phyloP scores from a whole-genome alignment of 148 eudicot species.

The Rhododendron molle region DNA sequence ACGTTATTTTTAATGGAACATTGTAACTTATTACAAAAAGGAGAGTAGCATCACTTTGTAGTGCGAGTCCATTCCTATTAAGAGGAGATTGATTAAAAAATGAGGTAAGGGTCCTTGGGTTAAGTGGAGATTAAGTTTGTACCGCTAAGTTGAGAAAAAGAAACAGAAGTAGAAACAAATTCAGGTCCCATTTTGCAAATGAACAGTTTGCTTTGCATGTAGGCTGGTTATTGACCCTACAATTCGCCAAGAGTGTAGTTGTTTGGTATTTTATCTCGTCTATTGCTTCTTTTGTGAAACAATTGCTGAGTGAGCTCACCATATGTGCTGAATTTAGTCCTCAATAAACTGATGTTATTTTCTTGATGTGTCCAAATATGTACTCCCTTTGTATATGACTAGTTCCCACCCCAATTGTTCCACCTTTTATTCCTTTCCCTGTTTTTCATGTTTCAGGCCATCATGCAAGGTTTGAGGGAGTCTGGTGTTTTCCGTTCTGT shows the following conservation, averaged over 20 bases:
- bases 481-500: constrained; percentile 64
- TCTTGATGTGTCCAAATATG: not conserved
- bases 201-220: not conserved
- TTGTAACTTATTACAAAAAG: not conserved
- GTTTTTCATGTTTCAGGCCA: constrained; percentile 36
- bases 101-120: not conserved
- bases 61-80: not conserved
- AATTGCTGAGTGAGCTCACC: not conserved
- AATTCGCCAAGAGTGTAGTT: not conserved
- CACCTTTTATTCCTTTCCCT: not conserved
- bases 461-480: constrained; percentile 76
- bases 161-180: not conserved
- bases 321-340: not conserved
- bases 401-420: not conserved
- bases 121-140: not conserved
- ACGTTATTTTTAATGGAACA: not conserved
- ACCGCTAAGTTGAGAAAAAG: not conserved
- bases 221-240: not conserved
- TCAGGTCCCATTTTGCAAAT: not conserved
- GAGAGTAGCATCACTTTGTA: not conserved
- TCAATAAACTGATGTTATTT: not conserved
- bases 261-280: not conserved
- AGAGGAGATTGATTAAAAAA: not conserved
- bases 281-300: not conserved
- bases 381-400: not conserved